Percentiles rank a stretch among this genome's conserved stretches.
Evolutionary conservation across 2,329 filamentous ascomycete genomes (phyloP).

Genomic region (Mariannaea sp.): DNA sequence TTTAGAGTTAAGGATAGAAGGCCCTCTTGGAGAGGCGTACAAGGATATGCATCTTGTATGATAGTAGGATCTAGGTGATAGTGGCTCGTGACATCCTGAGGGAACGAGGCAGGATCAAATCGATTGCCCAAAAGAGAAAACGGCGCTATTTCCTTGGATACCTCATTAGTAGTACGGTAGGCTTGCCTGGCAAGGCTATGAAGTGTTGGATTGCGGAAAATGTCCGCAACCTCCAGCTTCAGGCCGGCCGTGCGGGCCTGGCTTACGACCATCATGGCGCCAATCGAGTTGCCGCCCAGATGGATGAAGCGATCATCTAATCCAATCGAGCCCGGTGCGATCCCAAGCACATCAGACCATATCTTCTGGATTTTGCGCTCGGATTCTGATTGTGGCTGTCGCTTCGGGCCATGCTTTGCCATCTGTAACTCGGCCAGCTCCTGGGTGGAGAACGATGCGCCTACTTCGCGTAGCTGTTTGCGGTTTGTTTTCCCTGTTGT

Average conservation of each 20-base stretch:
- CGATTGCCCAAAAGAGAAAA: slow-evolving; percentile 24
- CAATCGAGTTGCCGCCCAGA: slow-evolving; percentile 37
- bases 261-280: slow-evolving; percentile 31
- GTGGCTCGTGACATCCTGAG: not conserved
- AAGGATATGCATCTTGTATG: slow-evolving; percentile 44
- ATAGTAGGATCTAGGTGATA: not conserved
- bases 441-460: too few relatives aligned
- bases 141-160: slow-evolving; percentile 46
- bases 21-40: slow-evolving; percentile 44
- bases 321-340: slow-evolving; percentile 36
- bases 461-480: too few relatives aligned
- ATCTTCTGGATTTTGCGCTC: slow-evolving; percentile 5
- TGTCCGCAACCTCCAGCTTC: slow-evolving; percentile 9
- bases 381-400: not conserved
- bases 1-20: slow-evolving; percentile 40
- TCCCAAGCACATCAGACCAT: slow-evolving; percentile 22
- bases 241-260: slow-evolving; percentile 13
- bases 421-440: too few relatives aligned
- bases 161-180: too few relatives aligned
- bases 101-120: not conserved
- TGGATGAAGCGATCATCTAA: slow-evolving; percentile 36
- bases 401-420: too few relatives aligned
- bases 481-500: too few relatives aligned
- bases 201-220: slow-evolving; percentile 11
- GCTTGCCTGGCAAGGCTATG: not conserved